Evolutionary conservation across 75 land plant genomes (phyloP).

Genomic region (Cryptomeria japonica): DNA sequence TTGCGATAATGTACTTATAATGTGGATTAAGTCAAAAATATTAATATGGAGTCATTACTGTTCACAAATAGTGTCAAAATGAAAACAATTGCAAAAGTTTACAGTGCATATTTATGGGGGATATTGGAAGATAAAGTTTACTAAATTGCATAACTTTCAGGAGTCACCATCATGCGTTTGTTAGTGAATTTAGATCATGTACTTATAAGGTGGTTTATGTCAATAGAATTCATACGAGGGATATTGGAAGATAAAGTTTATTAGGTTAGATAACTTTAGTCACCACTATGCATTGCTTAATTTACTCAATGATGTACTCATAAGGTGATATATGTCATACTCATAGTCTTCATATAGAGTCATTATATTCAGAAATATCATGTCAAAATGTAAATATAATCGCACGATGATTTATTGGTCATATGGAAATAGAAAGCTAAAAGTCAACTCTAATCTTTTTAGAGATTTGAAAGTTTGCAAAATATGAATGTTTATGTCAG

Average conservation of each 20-base stretch:
- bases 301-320: too few species aligned
- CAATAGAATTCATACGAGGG: background rate
- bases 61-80: too few species aligned
- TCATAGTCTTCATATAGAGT: background rate
- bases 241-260: background rate
- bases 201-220: too few species aligned
- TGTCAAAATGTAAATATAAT: background rate
- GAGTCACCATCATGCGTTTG: too few species aligned
- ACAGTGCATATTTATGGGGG: too few species aligned
- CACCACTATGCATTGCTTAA: background rate
- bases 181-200: too few species aligned
- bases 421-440: background rate
- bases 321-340: background rate
- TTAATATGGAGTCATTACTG: too few species aligned
- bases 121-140: too few species aligned
- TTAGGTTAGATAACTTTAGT: background rate
- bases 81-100: too few species aligned
- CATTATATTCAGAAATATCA: background rate
- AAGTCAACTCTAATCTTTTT: background rate
- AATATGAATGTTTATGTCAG: background rate
- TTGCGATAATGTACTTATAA: too few species aligned
- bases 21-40: too few species aligned
- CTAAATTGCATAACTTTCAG: too few species aligned
- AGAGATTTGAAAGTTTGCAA: background rate
- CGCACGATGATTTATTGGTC: background rate